Evolutionary conservation across 176 grass and related monocot species (phyloP).

Genomic region (Coix lacrymajobi): DNA sequence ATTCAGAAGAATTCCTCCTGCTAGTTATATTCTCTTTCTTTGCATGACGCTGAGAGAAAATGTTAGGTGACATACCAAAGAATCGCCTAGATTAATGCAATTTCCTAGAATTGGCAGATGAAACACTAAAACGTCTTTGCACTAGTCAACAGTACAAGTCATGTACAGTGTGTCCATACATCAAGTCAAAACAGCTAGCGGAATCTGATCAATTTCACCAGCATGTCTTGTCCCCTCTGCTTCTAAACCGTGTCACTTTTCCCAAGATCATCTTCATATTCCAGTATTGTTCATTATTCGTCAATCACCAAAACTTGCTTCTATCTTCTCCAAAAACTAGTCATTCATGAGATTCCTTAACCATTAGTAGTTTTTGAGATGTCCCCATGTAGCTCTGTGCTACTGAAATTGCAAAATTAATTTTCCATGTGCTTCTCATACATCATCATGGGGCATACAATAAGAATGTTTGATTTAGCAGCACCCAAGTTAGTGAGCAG

Average conservation of each 20-base stretch:
- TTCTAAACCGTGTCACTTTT: neutral
- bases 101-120: neutral
- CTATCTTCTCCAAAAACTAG: neutral
- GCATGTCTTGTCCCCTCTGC: neutral
- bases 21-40: neutral
- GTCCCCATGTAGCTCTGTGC: neutral
- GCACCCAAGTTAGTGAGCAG: neutral
- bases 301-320: neutral
- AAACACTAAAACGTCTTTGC: neutral
- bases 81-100: neutral
- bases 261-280: neutral
- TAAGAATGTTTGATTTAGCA: neutral
- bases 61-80: constrained; percentile 1
- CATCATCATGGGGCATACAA: neutral
- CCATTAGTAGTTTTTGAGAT: neutral
- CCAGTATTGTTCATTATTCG: neutral
- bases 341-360: neutral
- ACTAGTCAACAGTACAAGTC: neutral
- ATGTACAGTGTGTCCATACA: neutral
- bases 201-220: neutral
- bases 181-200: neutral
- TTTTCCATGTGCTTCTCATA: neutral
- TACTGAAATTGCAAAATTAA: neutral
- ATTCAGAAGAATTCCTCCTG: neutral
- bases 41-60: neutral